Conservation (phyloP, 257 asterid species). For the Echites panduratus region DNA sequence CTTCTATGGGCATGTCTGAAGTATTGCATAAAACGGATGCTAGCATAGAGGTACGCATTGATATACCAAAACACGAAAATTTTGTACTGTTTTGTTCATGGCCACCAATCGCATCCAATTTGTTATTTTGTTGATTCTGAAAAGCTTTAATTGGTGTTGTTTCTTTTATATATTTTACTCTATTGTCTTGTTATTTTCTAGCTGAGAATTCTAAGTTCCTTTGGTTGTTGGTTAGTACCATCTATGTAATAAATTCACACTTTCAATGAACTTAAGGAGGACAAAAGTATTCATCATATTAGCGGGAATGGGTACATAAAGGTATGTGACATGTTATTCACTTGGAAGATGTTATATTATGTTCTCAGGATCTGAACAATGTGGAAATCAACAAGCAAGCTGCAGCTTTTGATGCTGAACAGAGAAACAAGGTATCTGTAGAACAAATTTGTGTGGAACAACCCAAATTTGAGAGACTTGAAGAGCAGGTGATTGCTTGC, state of each 20-base stretch:
- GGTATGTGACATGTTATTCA: background rate
- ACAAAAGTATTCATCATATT: background rate
- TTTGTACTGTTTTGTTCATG: background rate
- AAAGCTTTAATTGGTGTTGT: background rate
- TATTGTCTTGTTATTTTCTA: background rate
- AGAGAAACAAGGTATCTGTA: background rate
- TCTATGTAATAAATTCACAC: background rate
- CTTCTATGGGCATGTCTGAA: background rate
- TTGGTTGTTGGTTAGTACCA: background rate
- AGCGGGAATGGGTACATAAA: background rate
- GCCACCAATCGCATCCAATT: background rate
- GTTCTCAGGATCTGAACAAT: background rate
- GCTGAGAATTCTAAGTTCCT: background rate
- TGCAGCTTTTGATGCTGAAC: background rate
- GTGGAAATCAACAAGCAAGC: no score
- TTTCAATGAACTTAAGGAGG: background rate
- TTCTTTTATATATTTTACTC: background rate
- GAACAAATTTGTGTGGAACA: background rate
- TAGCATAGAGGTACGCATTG: background rate
- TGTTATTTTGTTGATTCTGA: background rate
- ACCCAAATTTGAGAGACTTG: slow-evolving; percentile 1
- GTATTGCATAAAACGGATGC: background rate
- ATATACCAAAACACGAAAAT: background rate
- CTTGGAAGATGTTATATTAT: background rate
- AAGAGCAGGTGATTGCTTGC: slow-evolving; percentile 22